Conservation (phyloP, 2,329 filamentous ascomycete genomes). For the Trichoderma endophyticum region DNA sequence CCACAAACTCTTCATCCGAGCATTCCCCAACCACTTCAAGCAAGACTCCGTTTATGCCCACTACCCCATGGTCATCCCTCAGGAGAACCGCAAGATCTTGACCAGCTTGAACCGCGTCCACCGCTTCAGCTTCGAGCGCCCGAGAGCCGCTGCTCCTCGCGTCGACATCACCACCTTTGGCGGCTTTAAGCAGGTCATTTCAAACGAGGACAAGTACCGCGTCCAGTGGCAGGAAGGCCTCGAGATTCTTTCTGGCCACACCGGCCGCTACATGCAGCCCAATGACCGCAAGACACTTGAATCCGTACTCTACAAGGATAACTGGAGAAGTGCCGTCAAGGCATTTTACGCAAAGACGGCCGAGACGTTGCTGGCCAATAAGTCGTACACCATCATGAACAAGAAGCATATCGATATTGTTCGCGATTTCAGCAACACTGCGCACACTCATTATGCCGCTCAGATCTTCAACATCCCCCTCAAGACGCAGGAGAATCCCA, state of each 20-base stretch:
- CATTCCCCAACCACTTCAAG: constrained; percentile 78
- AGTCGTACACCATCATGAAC: constrained; percentile 58
- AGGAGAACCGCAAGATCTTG: constrained; percentile 69
- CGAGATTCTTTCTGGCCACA: constrained; percentile 44
- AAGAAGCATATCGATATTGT: constrained; percentile 66
- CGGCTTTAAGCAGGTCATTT: constrained; percentile 59
- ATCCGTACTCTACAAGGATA: constrained; percentile 57
- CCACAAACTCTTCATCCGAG: constrained; percentile 77
- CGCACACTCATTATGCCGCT: constrained; percentile 61
- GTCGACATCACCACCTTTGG: constrained; percentile 60
- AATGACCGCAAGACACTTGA: constrained; percentile 48
- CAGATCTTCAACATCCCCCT: constrained; percentile 63
- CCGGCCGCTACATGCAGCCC: constrained; percentile 13
- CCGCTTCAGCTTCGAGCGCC: constrained; percentile 67
- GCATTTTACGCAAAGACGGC: constrained; percentile 64
- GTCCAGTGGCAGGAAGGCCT: constrained; percentile 63
- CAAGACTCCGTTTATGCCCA: constrained; percentile 77
- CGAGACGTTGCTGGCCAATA: constrained; percentile 58
- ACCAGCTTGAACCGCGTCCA: constrained; percentile 63
- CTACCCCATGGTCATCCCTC: constrained; percentile 68
- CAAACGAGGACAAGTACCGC: constrained; percentile 59
- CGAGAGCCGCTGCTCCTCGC: constrained; percentile 47
- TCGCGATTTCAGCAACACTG: constrained; percentile 66
- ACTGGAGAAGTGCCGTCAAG: constrained; percentile 62
- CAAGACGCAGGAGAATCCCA: constrained; percentile 58